phyloP scores from a whole-genome alignment of 2,329 filamentous ascomycete species.

The Fusarium foetens region DNA sequence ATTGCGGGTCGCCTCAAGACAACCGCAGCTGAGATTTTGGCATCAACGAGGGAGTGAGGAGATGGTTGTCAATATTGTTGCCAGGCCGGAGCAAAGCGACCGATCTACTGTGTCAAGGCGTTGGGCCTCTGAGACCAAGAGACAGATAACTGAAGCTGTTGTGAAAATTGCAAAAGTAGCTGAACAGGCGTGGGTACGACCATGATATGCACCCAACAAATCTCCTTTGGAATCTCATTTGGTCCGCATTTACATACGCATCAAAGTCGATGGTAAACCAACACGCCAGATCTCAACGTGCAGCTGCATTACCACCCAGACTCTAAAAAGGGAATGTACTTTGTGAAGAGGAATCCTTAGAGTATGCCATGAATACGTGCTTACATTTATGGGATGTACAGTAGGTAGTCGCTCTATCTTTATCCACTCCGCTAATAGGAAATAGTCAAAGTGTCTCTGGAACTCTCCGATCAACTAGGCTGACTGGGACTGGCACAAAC shows the following conservation, averaged over 20 bases:
- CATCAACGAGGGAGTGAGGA: conserved; percentile 9
- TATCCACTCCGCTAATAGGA: conserved; percentile 6
- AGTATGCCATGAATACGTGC: neutral
- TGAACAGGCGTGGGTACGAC: neutral
- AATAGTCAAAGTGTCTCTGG: conserved; percentile 5
- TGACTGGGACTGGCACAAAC: conserved; percentile 17
- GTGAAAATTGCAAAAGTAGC: neutral
- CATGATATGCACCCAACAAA: conserved; percentile 1
- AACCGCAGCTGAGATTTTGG: neutral
- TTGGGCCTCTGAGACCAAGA: neutral
- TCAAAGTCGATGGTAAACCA: conserved; percentile 20
- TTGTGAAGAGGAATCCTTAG: conserved; percentile 11
- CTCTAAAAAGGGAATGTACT: conserved; percentile 30
- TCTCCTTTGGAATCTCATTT: neutral
- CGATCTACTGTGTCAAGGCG: neutral
- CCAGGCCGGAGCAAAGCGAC: neutral
- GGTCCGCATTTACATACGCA: neutral
- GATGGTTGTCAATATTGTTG: neutral
- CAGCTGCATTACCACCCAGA: conserved; percentile 25
- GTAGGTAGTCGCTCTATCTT: neutral
- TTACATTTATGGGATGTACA: neutral
- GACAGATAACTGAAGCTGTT: neutral
- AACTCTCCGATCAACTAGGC: conserved; percentile 2
- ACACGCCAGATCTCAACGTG: conserved; percentile 25
- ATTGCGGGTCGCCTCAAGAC: conserved; percentile 20